Percentiles rank a stretch among this genome's conserved stretches.
Conservation (phyloP, 768 basidiomycete species). For the Roridomyces roridus region DNA sequence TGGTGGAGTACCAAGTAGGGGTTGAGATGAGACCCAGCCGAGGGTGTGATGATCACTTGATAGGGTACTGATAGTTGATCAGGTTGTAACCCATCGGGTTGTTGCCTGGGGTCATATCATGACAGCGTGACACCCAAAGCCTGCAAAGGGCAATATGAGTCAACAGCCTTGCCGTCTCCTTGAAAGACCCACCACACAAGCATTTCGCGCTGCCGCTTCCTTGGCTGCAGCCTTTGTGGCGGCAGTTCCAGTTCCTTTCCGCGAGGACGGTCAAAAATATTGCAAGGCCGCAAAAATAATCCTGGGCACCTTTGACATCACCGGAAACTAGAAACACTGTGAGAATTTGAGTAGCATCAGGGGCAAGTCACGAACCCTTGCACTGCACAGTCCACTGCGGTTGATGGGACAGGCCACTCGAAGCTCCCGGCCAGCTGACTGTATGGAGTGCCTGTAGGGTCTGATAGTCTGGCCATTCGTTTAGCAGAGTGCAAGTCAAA, state of each 20-base stretch:
- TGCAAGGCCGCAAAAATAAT: not conserved
- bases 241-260: constrained; percentile 56
- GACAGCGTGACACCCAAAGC: not conserved
- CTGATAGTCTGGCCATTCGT: constrained; percentile 42
- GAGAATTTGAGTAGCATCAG: not conserved
- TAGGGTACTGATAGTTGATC: too few relatives aligned
- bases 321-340: constrained; percentile 11
- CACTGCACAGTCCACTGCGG: constrained; percentile 60
- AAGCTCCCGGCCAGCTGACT: constrained; percentile 48
- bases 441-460: constrained; percentile 30
- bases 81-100: too few relatives aligned
- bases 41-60: too few relatives aligned
- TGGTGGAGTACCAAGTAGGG: too few relatives aligned
- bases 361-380: constrained; percentile 37
- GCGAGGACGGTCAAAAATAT: not conserved
- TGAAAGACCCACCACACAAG: constrained; percentile 40
- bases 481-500: not conserved
- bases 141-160: not conserved
- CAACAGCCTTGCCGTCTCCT: not conserved
- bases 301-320: constrained; percentile 12
- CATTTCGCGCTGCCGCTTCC: constrained; percentile 52
- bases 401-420: constrained; percentile 47
- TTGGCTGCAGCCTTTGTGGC: constrained; percentile 51
- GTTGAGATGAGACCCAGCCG: too few relatives aligned
- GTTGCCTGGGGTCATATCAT: too few relatives aligned